Base-by-base conservation (phyloP, 768 basidiomycete genomes). In the Podaxis rugospora region DNA sequence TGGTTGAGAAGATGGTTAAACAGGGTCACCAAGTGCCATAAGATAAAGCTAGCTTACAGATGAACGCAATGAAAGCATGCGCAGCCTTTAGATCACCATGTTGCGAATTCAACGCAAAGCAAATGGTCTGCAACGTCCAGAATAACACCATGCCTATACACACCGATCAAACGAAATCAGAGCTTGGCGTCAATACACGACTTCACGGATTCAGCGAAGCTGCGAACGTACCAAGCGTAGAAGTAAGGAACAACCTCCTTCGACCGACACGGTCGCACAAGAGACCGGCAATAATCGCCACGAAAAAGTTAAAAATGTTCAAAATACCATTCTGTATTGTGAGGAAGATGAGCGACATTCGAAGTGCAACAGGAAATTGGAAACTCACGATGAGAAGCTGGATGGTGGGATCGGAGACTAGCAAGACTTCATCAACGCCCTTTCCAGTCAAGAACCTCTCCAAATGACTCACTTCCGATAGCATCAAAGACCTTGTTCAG, bases 101-200 rank as follows among this genome's bases (percentile, higher is more conserved):
- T 58, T 77, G 68, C 0, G 82, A 70, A 55, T 68, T 70, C 5
- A 69, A 46, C 1, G 69, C 62, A 40, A 83, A 80, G 66, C 81
- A 84, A 39, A 83, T 71, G 1, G 83, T 85, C 70, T 87, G 86
- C 5, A 83, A 70, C 35, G 71, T 80, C 75, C 83, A 87, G 69
- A 83, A 83, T 6, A 85, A 35, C 5, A 80, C 66, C 84, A 87
- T 87, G 13, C 75, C 74, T 71, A 51, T 14, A 0, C 21, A 5
- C 28, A n/a, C 13, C 1, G 37, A 28, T 23, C 23, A 28, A 16
- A 21, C 46, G 10, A 46, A 9, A 61, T 74, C 64, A n/a, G 55
- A 55, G 2, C 11, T 42, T 61, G 54, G 60, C 54, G n/a, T 44
- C 42, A 44, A 44, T 44, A n/a, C 42, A n/a, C 9, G 42, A 9